Evolutionary conservation across 1,284 basidiomycete species (phyloP), one percentile per base, ranked within the genome.

Genomic region (Sporisorium exsertum): DNA sequence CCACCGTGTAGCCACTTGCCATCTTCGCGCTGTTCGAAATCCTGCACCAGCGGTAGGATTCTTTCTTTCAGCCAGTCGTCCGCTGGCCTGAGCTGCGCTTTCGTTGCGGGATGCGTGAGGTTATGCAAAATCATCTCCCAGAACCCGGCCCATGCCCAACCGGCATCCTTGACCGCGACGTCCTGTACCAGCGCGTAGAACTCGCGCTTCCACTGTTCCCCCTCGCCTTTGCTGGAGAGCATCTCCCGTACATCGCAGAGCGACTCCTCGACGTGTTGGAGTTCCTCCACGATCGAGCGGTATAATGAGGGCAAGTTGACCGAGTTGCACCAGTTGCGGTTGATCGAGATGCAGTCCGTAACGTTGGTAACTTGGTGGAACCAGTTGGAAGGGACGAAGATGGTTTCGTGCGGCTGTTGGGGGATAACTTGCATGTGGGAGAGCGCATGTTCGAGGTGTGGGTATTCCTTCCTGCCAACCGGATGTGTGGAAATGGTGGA

Each of bases 261-360:
- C 0, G 87, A 84, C 0, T 81, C 80, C 35, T 87, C 85, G 13
- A 87, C 88, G 8, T 87, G 81, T 0, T 56, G 50, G 1, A 88
- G 85, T 22, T 87, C 86, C 0, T 65, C 37, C 1, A 78, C 67
- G 20, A 90, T 86, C 2, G 87, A 82, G 0, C 57, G 50, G 80
- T 88, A 89, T 56, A 89, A 85, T 8, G 79, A 77, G 0, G 83
- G 77, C 6, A 90, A 80, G 50, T 88, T 89, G 24, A 86, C 83
- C 0, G 87, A 82, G 62, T 89, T 87, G 76, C 87, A 87, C 87
- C 89, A 89, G 72, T 85, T 86, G 58, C 81, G 78, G 46, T 84
- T 83, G 59, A 83, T 66, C 50, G 73, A 79, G 52, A 80, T 46
- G 58, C 77, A 73, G 56, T 82, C 81, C 3, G 69, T 78, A 27